A percentile compares a stretch with the other conserved stretches of the same genome.
phyloP scores from a whole-genome alignment of 2,329 filamentous ascomycete species.

The Colletotrichum scovillei region DNA sequence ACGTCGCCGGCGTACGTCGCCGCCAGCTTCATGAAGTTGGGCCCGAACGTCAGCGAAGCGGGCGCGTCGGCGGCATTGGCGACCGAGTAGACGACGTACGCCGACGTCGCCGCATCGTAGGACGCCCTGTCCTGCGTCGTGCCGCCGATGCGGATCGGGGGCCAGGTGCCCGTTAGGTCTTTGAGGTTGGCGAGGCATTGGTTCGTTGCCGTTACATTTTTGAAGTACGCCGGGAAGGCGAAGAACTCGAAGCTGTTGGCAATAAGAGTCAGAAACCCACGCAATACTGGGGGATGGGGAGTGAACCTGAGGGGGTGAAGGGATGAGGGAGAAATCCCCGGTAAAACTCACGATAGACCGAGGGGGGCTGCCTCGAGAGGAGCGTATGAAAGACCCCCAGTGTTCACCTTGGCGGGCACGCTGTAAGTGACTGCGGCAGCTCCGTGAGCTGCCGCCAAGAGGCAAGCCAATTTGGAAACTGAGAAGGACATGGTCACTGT shows the following conservation, averaged over 20 bases:
- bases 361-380: conserved; percentile 23
- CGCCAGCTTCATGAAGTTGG: conserved; percentile 63
- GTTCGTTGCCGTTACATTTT: conserved; percentile 59
- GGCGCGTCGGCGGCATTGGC: conserved; percentile 59
- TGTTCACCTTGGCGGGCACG: conserved; percentile 10
- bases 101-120: conserved; percentile 57
- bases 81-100: conserved; percentile 63
- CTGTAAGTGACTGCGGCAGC: conserved; percentile 10
- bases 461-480: neutral
- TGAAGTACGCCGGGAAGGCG: conserved; percentile 65
- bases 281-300: too few relatives aligned
- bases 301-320: too few relatives aligned
- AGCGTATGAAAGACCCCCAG: conserved; percentile 10
- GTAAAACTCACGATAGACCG: conserved; percentile 21
- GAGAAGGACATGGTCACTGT: neutral
- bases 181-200: conserved; percentile 64
- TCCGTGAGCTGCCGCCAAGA: neutral
- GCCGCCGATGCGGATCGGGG: conserved; percentile 67
- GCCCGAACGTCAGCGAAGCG: conserved; percentile 60
- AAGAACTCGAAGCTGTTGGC: conserved; percentile 65
- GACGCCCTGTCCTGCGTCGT: conserved; percentile 68
- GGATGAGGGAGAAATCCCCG: neutral
- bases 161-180: conserved; percentile 60
- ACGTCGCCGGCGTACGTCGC: conserved; percentile 60
- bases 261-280: too few relatives aligned